phyloP scores from a whole-genome alignment of 2,329 filamentous ascomycete species.

The Elsinoe batatas region DNA sequence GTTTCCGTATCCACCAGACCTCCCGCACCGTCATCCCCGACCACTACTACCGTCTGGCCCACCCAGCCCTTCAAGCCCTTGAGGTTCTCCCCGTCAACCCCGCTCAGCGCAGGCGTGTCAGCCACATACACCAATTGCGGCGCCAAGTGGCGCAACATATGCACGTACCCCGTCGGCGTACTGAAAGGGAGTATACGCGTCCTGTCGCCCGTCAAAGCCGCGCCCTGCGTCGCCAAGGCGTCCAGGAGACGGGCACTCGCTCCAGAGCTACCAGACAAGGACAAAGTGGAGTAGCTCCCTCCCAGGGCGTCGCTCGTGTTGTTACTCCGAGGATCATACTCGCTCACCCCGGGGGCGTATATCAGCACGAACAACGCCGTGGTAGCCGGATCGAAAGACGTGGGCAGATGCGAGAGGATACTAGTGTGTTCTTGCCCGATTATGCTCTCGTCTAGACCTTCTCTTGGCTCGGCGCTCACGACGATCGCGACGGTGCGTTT shows the following conservation, averaged over 20 bases:
- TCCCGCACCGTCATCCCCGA: slow-evolving; percentile 66
- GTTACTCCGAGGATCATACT: not conserved
- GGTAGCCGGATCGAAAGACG: slow-evolving; percentile 60
- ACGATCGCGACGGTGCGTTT: slow-evolving; percentile 69
- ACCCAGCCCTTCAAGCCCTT: slow-evolving; percentile 57
- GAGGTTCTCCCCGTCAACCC: slow-evolving; percentile 62
- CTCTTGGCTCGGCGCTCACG: slow-evolving; percentile 60
- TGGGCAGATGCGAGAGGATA: slow-evolving; percentile 81
- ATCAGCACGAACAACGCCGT: slow-evolving; percentile 81
- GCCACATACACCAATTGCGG: slow-evolving; percentile 84
- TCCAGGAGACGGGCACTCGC: slow-evolving; percentile 59
- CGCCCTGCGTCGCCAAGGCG: slow-evolving; percentile 69
- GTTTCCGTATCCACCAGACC: slow-evolving; percentile 73
- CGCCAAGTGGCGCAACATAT: slow-evolving; percentile 75
- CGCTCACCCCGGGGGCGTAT: slow-evolving; percentile 61
- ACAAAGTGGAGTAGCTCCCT: not conserved
- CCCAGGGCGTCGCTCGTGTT: not conserved
- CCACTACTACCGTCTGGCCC: slow-evolving; percentile 50
- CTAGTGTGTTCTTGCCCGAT: slow-evolving; percentile 54
- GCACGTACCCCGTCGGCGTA: slow-evolving; percentile 68
- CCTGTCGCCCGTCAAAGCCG: slow-evolving; percentile 70
- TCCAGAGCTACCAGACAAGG: not conserved
- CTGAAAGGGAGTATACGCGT: slow-evolving; percentile 84
- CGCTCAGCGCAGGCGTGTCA: slow-evolving; percentile 61
- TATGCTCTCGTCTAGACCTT: not conserved